A percentile compares a stretch with the other conserved stretches of the same genome.
These are phyloP conservation scores for Geosmithia morbida DNA, from an alignment of 2,329 filamentous ascomycete genomes.

Conservation along the genomic window DNA sequence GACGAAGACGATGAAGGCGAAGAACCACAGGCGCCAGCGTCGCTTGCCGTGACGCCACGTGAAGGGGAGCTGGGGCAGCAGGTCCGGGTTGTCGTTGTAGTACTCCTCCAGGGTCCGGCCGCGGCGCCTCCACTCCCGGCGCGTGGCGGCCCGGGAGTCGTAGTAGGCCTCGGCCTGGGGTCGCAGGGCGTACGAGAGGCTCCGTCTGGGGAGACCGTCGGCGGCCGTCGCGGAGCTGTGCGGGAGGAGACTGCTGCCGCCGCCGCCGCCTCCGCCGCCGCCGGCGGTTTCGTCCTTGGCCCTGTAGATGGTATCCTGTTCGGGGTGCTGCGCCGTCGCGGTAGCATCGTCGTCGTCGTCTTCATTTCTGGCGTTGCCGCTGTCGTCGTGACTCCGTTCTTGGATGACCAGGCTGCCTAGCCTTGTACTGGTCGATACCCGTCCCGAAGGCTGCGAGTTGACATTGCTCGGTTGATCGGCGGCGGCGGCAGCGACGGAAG, in stretches of 20 bases:
- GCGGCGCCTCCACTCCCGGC: conserved; percentile 17
- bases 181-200: conserved; percentile 19
- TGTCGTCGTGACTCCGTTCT: not conserved
- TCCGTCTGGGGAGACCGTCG: conserved; percentile 10
- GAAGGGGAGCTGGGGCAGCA: conserved; percentile 24
- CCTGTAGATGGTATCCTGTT: not conserved
- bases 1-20: conserved; percentile 32
- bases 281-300: not conserved
- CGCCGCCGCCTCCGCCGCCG: not conserved
- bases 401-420: not conserved
- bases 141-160: conserved; percentile 22
- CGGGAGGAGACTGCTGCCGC: conserved; percentile 5
- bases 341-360: too few species aligned
- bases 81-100: conserved; percentile 20
- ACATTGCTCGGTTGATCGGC: not conserved
- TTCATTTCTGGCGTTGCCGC: not conserved
- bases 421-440: not conserved
- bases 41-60: conserved; percentile 24
- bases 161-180: conserved; percentile 21
- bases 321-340: too few species aligned
- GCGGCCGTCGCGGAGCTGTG: not conserved
- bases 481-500: not conserved
- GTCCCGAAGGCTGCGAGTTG: not conserved
- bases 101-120: conserved; percentile 21
- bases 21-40: conserved; percentile 28